phyloP scores from a whole-genome alignment of 306 rosid species.

The Cucurbita argyrosperma region DNA sequence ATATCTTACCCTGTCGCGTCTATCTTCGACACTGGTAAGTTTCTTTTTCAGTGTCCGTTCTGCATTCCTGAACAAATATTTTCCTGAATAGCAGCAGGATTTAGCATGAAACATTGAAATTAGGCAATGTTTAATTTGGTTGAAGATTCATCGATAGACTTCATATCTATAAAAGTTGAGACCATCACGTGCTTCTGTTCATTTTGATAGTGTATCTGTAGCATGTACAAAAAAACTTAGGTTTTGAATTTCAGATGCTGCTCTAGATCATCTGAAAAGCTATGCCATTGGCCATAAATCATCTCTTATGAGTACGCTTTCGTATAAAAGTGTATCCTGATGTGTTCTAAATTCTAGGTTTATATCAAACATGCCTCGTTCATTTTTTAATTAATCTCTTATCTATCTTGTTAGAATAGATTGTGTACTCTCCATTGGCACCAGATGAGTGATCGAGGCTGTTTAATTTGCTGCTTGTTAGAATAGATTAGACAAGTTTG shows the following conservation, averaged over 20 bases:
- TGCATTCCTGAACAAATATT: background rate
- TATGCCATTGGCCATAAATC: background rate
- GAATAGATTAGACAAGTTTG: background rate
- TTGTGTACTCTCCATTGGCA: background rate
- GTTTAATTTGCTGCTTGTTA: background rate
- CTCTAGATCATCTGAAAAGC: background rate
- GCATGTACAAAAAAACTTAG: background rate
- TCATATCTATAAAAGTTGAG: background rate
- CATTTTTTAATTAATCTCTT: background rate
- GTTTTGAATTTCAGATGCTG: background rate
- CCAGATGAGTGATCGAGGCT: background rate
- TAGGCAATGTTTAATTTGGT: background rate
- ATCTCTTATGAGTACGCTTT: background rate
- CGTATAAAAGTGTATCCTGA: background rate
- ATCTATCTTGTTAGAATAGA: background rate
- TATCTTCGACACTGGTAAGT: slow-evolving; percentile 92
- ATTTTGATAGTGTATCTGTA: background rate
- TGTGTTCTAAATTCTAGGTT: background rate
- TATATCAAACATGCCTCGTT: background rate
- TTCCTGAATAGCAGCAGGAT: background rate
- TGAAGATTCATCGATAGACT: background rate
- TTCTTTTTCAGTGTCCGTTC: background rate
- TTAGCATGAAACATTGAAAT: background rate
- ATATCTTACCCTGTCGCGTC: slow-evolving; percentile 79
- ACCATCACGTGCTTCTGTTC: background rate